Base-by-base conservation (phyloP, 1,284 basidiomycete genomes). In the Fomitiporia mediterranea region DNA sequence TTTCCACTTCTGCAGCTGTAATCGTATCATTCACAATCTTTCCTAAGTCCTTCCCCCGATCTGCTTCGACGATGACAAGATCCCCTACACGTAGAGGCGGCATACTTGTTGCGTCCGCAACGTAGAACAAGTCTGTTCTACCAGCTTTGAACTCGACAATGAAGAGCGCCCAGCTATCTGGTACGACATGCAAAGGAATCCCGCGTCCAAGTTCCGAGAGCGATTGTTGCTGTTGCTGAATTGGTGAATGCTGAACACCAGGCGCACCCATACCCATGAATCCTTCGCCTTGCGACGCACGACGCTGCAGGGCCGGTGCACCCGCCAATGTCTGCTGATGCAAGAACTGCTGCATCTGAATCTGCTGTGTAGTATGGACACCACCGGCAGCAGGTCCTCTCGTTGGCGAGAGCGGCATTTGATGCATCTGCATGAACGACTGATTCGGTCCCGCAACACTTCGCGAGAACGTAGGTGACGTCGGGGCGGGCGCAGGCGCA, bases 61-160 rank as follows among this genome's bases (percentile, higher is more conserved):
- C 96, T 6, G 94, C 96, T 71, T 98, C 96, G 15, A 98, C 96
- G 62, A 98, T 94, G 55, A 98, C 96, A 42, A 95, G 74, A 68
- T 98, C 96, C 2, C 93, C 95, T 15, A 86, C 82, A 13, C 81
- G 78, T 57, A 94, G 81, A 62, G 90, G 80, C 30, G 30, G 74
- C 4, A 70, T 72, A 51, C 73, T 67, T 6, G 74, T 69, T 17
- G 81, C 73, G 64, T 92, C 86, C 2, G 84, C 85, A 63, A 87
- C 80, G 72, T 96, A 98, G 71, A 94, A 97, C 32, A 99, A 74
- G 70, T 98, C 96, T 59, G 94, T 95, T 27, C 96, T 83, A 0
- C 93, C 93, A 0, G 94, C 94, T 74, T 98, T 98, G 79, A 99
- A 99, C 67, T 97, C 91, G 64, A 98, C 91, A 65, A 98, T 95